Base-by-base conservation (phyloP, 768 basidiomycete species). In the Dictyophora rubrovolvata region DNA sequence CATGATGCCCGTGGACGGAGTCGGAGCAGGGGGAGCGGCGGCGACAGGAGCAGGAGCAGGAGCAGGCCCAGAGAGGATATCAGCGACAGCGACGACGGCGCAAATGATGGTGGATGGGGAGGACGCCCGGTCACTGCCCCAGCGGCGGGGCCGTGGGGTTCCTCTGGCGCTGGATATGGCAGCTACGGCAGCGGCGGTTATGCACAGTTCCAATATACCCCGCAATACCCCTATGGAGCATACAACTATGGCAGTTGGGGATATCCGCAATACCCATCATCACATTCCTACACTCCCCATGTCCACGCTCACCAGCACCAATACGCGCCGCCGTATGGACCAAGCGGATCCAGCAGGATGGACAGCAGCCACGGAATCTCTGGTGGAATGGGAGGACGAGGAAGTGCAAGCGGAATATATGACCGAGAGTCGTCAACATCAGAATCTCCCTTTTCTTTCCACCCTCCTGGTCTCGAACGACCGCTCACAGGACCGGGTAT, bases 401-500 rank as follows among this genome's bases (percentile, higher is more conserved):
- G 56, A 34, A 6, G 47, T 21, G 42, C 16, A 14, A 48, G 20
- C 16, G 48, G 48, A 48, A 17, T 22, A 47, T 18, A n/a, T 33
- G 56, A 16, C 14, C n/a, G 23, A 33, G 56, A 49, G 8, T 28
- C 14, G 33, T 23, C 55, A n/a, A 49, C 23, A 5, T 49, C 48
- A 46, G 63, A 60, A 35, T 85, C 83, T 61, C 86, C 86, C 56
- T 88, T 88, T 81, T 87, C 78, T 75, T 89, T 86, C 83, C 80
- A 84, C 75, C 79, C 85, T 63, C 84, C 84, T 69, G 72, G 76
- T 55, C 71, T 76, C 73, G 62, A 74, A 73, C 72, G 46, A 73
- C 61, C 77, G 55, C 71, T 76, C 73, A 62, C 74, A 73, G 73
- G 46, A 73, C 61, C 61, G 67, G 55, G 49, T 55, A 62, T 49